These are phyloP conservation scores for Bipolaris sorokiniana DNA, from an alignment of 2,329 filamentous ascomycete species.

Conservation along the genomic window DNA sequence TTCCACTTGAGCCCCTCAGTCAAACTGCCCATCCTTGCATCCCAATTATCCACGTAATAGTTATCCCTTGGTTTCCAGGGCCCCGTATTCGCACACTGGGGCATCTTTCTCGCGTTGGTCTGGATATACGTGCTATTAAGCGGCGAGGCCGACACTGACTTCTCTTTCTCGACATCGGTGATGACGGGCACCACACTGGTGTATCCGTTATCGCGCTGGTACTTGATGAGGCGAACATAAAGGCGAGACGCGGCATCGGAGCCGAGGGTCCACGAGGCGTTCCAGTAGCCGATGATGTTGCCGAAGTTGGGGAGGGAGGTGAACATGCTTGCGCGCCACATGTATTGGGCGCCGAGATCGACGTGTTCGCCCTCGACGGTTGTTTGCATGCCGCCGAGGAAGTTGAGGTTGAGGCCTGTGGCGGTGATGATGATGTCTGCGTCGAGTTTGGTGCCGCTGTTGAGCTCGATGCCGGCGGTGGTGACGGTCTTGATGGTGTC, in stretches of 20 bases:
- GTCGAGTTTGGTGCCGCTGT: constrained; percentile 55
- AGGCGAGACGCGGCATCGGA: constrained; percentile 61
- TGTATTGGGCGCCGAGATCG: constrained; percentile 57
- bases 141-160: constrained; percentile 51
- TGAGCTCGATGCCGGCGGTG: constrained; percentile 56
- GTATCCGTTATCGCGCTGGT: constrained; percentile 56
- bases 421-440: constrained; percentile 70
- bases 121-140: constrained; percentile 61
- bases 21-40: constrained; percentile 52
- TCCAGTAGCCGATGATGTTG: constrained; percentile 65
- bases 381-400: constrained; percentile 61
- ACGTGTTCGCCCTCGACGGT: constrained; percentile 58
- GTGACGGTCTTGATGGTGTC: constrained; percentile 61
- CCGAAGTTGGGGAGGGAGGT: constrained; percentile 67
- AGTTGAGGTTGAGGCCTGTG: constrained; percentile 64
- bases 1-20: constrained; percentile 50
- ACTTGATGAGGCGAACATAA: constrained; percentile 58
- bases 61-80: constrained; percentile 54
- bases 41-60: constrained; percentile 54
- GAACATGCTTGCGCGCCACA: constrained; percentile 68
- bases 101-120: constrained; percentile 50
- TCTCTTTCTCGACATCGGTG: constrained; percentile 48
- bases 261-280: constrained; percentile 67
- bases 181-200: constrained; percentile 55
- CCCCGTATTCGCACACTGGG: constrained; percentile 55